Evolutionary conservation across 306 rosid genomes (phyloP), one percentile per base, ranked within the genome.

Genomic region (Prosopis cineraria): DNA sequence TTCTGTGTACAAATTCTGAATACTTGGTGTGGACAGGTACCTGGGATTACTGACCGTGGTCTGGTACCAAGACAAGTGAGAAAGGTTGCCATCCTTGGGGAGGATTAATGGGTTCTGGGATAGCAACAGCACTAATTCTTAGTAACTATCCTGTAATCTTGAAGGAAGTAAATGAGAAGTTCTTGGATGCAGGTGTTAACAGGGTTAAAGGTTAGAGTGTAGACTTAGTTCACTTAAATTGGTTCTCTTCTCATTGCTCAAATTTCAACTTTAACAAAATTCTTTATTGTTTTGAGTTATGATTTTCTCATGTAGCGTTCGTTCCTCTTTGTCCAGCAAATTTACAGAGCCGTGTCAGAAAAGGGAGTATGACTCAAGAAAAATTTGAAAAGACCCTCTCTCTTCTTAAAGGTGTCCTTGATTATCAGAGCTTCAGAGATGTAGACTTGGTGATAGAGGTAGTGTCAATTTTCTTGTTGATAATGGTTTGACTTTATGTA

Each of bases 391-490:
- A 84, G 72, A 68, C 91, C 25, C 1, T 86, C 30, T 87, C 93
- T 84, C 97, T 95, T 80, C 90, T 96, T 60, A 83, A 84, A 85
- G 99, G 99, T 68, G 75, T 77, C 43, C 84, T 91, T 66, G 93
- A 91, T 81, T 96, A 86, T 72, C 91, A 91, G 81, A 86, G 89
- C 85, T 91, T 93, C 74, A 83, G 76, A 83, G 97, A 96, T 72
- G 99, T 96, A 71, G 98, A 95, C 89, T 78, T 95, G 91, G 98
- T 93, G 79, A 95, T 95, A 67, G 99, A 95, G 99, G 99, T 93
- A 9, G 31, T 68, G 44, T 48, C 37, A 53, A 40, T 50, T 78
- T 47, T 5, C 40, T 62, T 14, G 33, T 30, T 64, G 44, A 37
- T 31, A 62, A 33, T 64, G 53, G n/a, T 68, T 82, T 31, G 52